phyloP scores from a whole-genome alignment of 2,329 filamentous ascomycete species.

The Botryosphaeria dothidea region DNA sequence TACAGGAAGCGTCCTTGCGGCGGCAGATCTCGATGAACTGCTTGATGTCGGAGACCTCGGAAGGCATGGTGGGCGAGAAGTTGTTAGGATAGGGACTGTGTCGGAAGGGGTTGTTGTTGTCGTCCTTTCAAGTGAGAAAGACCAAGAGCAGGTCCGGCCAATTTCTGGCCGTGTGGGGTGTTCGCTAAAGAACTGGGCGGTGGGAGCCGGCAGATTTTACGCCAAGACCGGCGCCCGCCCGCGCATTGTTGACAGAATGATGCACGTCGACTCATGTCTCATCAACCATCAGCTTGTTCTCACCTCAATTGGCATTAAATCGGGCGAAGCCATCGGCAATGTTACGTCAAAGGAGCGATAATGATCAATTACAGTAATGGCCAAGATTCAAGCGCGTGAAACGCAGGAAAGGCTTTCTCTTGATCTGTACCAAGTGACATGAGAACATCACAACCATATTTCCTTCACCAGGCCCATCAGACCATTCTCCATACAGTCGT shows the following conservation, averaged over 20 bases:
- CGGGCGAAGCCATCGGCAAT: not conserved
- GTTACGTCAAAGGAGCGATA: not conserved
- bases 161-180: constrained; percentile 12
- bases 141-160: not conserved
- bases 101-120: constrained; percentile 10
- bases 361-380: not conserved
- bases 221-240: not conserved
- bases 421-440: not conserved
- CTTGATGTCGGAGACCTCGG: constrained; percentile 98
- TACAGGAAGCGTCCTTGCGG: constrained; percentile 99
- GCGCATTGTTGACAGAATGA: not conserved
- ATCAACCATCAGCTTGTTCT: too few relatives aligned
- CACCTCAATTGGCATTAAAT: too few relatives aligned
- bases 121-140: not conserved
- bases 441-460: not conserved
- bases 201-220: not conserved
- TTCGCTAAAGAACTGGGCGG: constrained; percentile 7
- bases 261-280: not conserved
- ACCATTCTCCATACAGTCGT: not conserved
- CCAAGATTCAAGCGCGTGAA: too few relatives aligned
- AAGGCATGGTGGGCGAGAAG: constrained; percentile 80
- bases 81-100: constrained; percentile 11
- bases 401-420: too few relatives aligned
- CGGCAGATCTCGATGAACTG: constrained; percentile 99
- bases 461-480: not conserved